These are phyloP conservation scores for Phytophthora rubi DNA, from an alignment of 352 stramenopile genomes.

Conservation along the genomic window DNA sequence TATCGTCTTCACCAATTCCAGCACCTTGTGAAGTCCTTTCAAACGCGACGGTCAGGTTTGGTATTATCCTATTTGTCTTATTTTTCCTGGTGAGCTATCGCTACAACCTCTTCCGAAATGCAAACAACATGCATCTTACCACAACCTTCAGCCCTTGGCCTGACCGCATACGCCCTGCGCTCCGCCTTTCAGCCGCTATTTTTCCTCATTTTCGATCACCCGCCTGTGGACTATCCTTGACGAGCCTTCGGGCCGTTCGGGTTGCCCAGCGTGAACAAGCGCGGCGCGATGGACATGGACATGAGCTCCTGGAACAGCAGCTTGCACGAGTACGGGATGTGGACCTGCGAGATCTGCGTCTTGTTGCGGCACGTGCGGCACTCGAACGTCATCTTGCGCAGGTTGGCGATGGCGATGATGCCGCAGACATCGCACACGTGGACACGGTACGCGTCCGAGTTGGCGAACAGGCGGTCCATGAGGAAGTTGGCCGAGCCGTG, in stretches of 20 bases:
- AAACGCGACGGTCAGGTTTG: too few species aligned
- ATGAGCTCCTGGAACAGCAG: slow-evolving; percentile 99
- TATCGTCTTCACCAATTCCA: slow-evolving; percentile 14
- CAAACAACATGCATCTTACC: slow-evolving; percentile 18
- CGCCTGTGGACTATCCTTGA: slow-evolving; percentile 18
- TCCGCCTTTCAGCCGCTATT: not conserved
- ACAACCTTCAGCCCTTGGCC: not conserved
- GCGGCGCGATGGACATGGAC: slow-evolving; percentile 99
- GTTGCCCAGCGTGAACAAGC: slow-evolving; percentile 95
- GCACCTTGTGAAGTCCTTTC: too few species aligned
- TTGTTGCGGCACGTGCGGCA: slow-evolving; percentile 96
- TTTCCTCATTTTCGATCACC: not conserved
- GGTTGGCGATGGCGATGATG: slow-evolving; percentile 98
- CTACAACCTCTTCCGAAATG: slow-evolving; percentile 29
- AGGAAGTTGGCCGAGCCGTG: slow-evolving; percentile 99
- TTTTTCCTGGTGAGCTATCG: slow-evolving; percentile 7
- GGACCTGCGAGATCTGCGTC: slow-evolving; percentile 95
- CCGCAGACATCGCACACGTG: slow-evolving; percentile 99
- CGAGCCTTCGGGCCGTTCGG: slow-evolving; percentile 69
- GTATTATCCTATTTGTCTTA: slow-evolving; percentile 14
- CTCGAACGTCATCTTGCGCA: slow-evolving; percentile 99
- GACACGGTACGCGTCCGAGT: slow-evolving; percentile 99
- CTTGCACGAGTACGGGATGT: slow-evolving; percentile 99
- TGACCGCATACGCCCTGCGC: not conserved
- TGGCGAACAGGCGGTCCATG: slow-evolving; percentile 99